Base-by-base conservation (phyloP, 2,329 filamentous ascomycete species). In the Colletotrichum euphorbiae region DNA sequence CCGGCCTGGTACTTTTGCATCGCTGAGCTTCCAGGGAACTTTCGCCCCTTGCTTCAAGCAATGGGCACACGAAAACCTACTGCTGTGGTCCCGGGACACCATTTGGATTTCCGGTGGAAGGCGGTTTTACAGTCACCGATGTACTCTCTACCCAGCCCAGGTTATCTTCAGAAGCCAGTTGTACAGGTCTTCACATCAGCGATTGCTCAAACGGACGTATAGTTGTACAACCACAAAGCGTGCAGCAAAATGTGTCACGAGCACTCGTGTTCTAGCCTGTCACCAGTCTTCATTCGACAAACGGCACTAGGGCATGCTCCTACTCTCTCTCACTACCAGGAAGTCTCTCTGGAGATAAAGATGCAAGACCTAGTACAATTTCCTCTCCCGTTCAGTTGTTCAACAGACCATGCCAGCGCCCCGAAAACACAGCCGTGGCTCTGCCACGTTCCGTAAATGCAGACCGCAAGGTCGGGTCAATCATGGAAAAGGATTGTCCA, bases 201-300 rank as follows among this genome's bases (percentile, higher is more conserved):
- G 9, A 52, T 28, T 52, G n/a, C 57, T 62, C 43, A 46, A 42
- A 15, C 43, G 56, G 67, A 45, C 12, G 36, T 31, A 31, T 38
- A 36, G 45, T 40, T 45, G 50, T 55, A 43, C 55, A 31, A 51
- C 40, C 6, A 17, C 19, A 56, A 13, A 31, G 33, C 13, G 28
- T 56, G 62, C 38, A 67, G 43, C 45, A 50, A 50, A 28, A 24
- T 21, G 62, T 60, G 61, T 43, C 4, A 66, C 66, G 17, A 46
- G 43, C 45, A 55, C 40, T 66, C 62, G 62, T 69, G 62, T 60
- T 21, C 19, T 45, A 56, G 40, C 48, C 55, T 59, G 24, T 69
- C 42, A 58, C n/a, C 48, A 43, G 48, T 54, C 54, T 36, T 38
- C 43, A 8, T 40, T 55, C 42, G 28, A 7, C 36, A 42, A 24